Conservation (phyloP, 352 stramenopile genomes). For the Phytophthora sansomeana region DNA sequence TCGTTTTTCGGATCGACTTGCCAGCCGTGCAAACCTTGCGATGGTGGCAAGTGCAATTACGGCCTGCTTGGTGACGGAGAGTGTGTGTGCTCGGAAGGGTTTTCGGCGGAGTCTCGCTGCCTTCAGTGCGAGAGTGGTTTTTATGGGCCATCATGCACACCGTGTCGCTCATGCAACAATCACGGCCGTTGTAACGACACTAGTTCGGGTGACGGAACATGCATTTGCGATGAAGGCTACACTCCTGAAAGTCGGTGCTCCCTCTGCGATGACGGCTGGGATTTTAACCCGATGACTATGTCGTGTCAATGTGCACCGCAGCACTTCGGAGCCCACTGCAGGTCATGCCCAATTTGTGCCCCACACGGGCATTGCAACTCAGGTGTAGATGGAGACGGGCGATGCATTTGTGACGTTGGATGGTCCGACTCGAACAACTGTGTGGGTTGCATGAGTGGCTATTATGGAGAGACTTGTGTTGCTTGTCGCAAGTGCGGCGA, state of each 20-base stretch:
- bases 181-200: conserved; percentile 86
- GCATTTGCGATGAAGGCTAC: conserved; percentile 89
- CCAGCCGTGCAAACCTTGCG: conserved; percentile 80
- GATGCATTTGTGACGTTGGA: conserved; percentile 85
- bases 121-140: conserved; percentile 75
- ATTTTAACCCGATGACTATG: conserved; percentile 91
- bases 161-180: conserved; percentile 85
- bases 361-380: conserved; percentile 87
- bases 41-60: conserved; percentile 84
- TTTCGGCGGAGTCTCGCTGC: conserved; percentile 75
- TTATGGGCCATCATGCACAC: conserved; percentile 81
- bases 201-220: conserved; percentile 66
- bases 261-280: conserved; percentile 85
- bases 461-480: conserved; percentile 78
- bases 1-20: conserved; percentile 83
- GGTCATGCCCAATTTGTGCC: conserved; percentile 86
- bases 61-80: conserved; percentile 76
- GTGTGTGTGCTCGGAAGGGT: conserved; percentile 85
- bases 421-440: conserved; percentile 92
- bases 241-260: conserved; percentile 76
- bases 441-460: conserved; percentile 87
- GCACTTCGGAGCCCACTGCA: conserved; percentile 81
- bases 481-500: conserved; percentile 81
- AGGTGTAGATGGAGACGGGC: conserved; percentile 80
- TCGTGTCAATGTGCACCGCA: conserved; percentile 85